Conservation (phyloP, 2,329 filamentous ascomycete genomes). For the Torrubiella hemipterigena region DNA sequence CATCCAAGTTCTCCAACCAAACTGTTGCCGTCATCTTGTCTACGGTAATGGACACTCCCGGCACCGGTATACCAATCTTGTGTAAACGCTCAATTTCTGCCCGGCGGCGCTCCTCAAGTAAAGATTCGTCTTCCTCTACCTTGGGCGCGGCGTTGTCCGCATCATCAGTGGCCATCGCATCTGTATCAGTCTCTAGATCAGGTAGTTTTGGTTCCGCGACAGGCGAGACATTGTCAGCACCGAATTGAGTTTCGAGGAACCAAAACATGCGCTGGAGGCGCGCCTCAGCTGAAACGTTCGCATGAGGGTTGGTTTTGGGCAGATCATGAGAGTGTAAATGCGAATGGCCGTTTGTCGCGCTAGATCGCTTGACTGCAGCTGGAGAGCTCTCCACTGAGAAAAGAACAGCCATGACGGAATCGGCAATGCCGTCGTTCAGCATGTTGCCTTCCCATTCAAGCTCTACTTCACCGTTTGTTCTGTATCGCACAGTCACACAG, state of each 20-base stretch:
- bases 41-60: constrained; percentile 74
- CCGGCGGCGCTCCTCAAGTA: constrained; percentile 43
- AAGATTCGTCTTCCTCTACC: constrained; percentile 25
- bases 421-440: constrained; percentile 95
- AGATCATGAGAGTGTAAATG: constrained; percentile 24
- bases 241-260: constrained; percentile 96
- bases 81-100: constrained; percentile 70
- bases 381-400: constrained; percentile 88
- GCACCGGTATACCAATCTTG: constrained; percentile 77
- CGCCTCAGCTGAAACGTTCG: constrained; percentile 58
- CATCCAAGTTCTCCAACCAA: constrained; percentile 84
- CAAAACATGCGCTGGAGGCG: constrained; percentile 78
- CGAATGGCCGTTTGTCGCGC: constrained; percentile 19
- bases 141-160: constrained; percentile 17
- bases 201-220: constrained; percentile 54
- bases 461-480: constrained; percentile 67
- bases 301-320: constrained; percentile 48
- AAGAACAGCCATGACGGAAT: constrained; percentile 87
- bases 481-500: constrained; percentile 72
- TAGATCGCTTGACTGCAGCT: constrained; percentile 71
- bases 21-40: constrained; percentile 81
- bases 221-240: constrained; percentile 66
- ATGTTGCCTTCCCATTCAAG: constrained; percentile 97
- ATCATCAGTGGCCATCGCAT: constrained; percentile 7
- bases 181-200: constrained; percentile 17